Evolutionary conservation across 2,329 filamentous ascomycete species (phyloP), one percentile per base, ranked within the genome.

Genomic region (Aspergillus piperis): DNA sequence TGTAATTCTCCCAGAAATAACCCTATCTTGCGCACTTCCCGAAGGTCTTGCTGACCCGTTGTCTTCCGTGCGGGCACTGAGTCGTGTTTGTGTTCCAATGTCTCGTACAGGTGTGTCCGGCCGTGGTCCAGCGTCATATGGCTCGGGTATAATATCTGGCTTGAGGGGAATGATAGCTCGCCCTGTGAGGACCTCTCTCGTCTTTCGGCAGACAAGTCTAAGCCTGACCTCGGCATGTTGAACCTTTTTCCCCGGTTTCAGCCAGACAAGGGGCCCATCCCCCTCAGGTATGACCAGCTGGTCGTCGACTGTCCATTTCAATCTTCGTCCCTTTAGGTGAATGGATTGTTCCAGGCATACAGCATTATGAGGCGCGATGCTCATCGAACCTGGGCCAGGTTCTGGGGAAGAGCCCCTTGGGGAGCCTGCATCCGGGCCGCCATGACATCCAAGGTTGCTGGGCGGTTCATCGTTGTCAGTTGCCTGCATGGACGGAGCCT

Each of bases 141-240:
- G 32, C 4, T 36, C 32, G 32, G 4, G 32, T 13, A 15, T 5
- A 5, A 32, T 50, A 8, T 32, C 25, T 25, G 53, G 63, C 15
- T 44, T 48, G 10, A 67, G 61, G 30, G 62, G 57, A 3, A 64
- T 57, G 17, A 23, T 50, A 1, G 30, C 58, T 44, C 60, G 32
- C 8, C 65, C 65, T 30, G 62, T 59, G 13, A 64, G 54, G 19
- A 58, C 15, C 21, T 66, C 62, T 7, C 62, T 62, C 6, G 61
- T 64, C 8, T 42, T 56, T n/a, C 44, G 17, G 13, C 55, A 61
- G 13, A 50, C 56, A 10, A 66, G 27, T 17, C 17, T 60, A 6
- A 66, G 21, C 25, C 25, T 30, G 13, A 66, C n/a, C 17, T 57
- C 53, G 44, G 62, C 61, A 21, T 30, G 57, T n/a, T 64, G 64